Evolutionary conservation across 1,139 yeast genomes (phyloP).

Genomic region (Debaryomyces nepalensis): DNA sequence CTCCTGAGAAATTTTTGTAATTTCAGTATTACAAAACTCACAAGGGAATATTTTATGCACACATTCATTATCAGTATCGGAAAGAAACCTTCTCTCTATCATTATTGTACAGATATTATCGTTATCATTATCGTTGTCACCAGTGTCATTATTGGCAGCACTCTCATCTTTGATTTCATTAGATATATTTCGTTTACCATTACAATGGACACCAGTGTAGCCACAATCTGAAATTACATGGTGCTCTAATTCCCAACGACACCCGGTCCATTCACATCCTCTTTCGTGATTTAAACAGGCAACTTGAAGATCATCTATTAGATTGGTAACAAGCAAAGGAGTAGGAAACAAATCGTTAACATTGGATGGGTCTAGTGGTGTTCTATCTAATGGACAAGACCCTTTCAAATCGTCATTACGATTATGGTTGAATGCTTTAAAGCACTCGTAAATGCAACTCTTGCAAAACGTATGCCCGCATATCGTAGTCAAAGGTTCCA

Average conservation of each 20-base stretch:
- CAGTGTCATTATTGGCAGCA: constrained; percentile 11
- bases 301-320: constrained; percentile 65
- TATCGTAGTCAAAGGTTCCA: constrained; percentile 56
- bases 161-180: constrained; percentile 9
- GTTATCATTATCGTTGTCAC: constrained; percentile 11
- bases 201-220: constrained; percentile 54
- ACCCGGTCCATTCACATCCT: constrained; percentile 64
- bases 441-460: constrained; percentile 54
- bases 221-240: constrained; percentile 58
- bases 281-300: constrained; percentile 55
- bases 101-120: constrained; percentile 22
- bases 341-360: constrained; percentile 59
- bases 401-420: constrained; percentile 27
- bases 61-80: constrained; percentile 24
- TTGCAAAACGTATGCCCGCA: constrained; percentile 67
- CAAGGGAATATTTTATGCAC: constrained; percentile 46
- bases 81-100: constrained; percentile 29
- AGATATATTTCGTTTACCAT: constrained; percentile 25
- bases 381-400: constrained; percentile 68
- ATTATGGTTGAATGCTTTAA: constrained; percentile 32
- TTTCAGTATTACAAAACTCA: constrained; percentile 38
- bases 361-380: constrained; percentile 43
- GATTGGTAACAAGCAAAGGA: constrained; percentile 62
- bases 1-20: constrained; percentile 37
- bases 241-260: constrained; percentile 61